Base-by-base conservation (phyloP, 2,329 filamentous ascomycete species). In the Colletotrichum neosansevieriae region DNA sequence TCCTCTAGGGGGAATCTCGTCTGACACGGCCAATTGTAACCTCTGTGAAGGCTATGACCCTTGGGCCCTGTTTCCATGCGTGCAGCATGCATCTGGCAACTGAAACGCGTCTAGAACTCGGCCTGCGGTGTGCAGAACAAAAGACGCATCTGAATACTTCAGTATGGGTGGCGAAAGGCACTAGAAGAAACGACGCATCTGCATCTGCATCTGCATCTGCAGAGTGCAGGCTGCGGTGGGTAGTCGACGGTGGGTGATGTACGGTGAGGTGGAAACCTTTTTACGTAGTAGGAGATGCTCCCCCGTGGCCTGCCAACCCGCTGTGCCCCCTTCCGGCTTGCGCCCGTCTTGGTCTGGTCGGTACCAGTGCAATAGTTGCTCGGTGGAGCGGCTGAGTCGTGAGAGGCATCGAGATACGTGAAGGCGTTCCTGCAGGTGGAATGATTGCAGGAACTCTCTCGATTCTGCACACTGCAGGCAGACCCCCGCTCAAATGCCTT, bases 101-200 rank as follows among this genome's bases (percentile, higher is more conserved):
- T 69, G 67, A 69, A 69, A 69, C 63, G 53, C 62, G 49, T 67
- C 56, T 44, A 61, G 62, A 67, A 69, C 67, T 67, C 36, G 57
- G 63, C 24, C 34, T 44, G 24, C 38, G 24, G n/a, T 21, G 45
- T 53, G 54, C 24, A 60, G 54, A 59, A 45, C 53, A n/a, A n/a
- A n/a, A n/a, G n/a, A n/a, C n/a, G n/a, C n/a, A n/a, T n/a, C n/a
- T n/a, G n/a, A n/a, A n/a, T n/a, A n/a, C n/a, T n/a, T n/a, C n/a
- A n/a, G n/a, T n/a, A n/a, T n/a, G n/a, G n/a, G n/a, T n/a, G n/a
- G n/a, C n/a, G n/a, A n/a, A n/a, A n/a, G n/a, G n/a, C n/a, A n/a
- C n/a, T n/a, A n/a, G n/a, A n/a, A n/a, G n/a, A 38, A 11, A 34
- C 50, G 51, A 59, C 58, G 44, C 24, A 29, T 29, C 21, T 21